These are phyloP conservation scores for Liquidambar formosana DNA, from an alignment of 164 flowering plant species.

Conservation along the genomic window DNA sequence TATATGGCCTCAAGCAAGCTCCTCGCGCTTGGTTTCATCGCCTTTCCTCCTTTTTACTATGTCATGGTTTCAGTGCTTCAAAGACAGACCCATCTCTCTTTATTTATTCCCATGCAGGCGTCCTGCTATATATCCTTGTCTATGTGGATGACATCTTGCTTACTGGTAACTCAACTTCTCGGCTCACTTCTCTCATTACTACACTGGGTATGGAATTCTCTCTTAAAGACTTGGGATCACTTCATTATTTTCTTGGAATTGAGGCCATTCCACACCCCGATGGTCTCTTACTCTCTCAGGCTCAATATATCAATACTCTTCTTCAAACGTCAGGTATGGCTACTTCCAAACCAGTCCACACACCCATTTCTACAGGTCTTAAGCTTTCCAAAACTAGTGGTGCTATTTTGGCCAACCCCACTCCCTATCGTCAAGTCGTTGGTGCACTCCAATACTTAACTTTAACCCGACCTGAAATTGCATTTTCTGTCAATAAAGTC, in stretches of 20 bases:
- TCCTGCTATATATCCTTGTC: not conserved
- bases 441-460: too few relatives aligned
- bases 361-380: not conserved
- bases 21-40: not conserved
- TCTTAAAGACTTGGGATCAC: constrained; percentile 7
- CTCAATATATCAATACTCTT: not conserved
- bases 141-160: not conserved
- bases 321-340: not conserved
- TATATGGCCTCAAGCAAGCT: constrained; percentile 4
- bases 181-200: too few relatives aligned
- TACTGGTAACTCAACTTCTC: not conserved
- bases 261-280: not conserved
- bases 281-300: constrained; percentile 4
- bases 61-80: not conserved
- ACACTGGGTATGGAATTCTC: not conserved
- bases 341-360: not conserved
- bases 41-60: not conserved
- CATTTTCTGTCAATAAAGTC: not conserved
- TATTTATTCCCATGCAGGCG: not conserved
- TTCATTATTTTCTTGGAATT: constrained; percentile 10
- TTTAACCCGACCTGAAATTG: not conserved
- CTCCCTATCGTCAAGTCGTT: too few relatives aligned
- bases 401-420: too few relatives aligned
- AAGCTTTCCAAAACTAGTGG: not conserved
- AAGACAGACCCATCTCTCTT: not conserved